Evolutionary conservation across 139 green algal genomes (phyloP).

Genomic region (Tetraselmis chui): DNA sequence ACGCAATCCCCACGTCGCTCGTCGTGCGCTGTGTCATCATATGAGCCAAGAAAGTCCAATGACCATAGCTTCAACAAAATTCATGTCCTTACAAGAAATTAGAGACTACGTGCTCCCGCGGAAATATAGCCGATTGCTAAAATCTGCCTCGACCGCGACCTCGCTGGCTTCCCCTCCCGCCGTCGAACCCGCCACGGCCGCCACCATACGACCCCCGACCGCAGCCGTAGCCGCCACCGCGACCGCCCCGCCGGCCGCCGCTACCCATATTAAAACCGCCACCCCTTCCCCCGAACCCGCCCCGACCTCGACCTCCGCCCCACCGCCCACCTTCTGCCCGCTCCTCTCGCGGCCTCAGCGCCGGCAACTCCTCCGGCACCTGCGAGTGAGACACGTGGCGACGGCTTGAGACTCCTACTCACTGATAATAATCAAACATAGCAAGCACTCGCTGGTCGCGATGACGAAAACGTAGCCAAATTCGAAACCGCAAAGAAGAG

Average conservation of each 20-base stretch:
- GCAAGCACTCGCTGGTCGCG: too few species aligned
- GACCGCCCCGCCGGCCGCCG: not conserved
- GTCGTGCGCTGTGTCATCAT: too few species aligned
- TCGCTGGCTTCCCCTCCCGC: slow-evolving; percentile 13
- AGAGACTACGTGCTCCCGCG: too few species aligned
- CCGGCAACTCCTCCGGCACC: slow-evolving; percentile 43
- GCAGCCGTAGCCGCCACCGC: slow-evolving; percentile 14
- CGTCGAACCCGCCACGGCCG: slow-evolving; percentile 9
- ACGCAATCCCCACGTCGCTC: too few species aligned
- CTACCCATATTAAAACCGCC: slow-evolving; percentile 1
- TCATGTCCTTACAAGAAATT: too few species aligned
- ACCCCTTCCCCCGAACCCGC: not conserved
- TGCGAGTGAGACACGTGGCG: slow-evolving; percentile 19
- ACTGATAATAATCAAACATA: slow-evolving; percentile 5
- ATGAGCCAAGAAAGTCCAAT: too few species aligned
- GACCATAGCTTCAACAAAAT: too few species aligned
- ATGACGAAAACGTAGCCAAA: too few species aligned
- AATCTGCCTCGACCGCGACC: not conserved
- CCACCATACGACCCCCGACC: slow-evolving; percentile 12
- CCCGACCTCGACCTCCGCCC: slow-evolving; percentile 16
- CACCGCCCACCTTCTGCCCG: slow-evolving; percentile 1
- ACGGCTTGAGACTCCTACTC: slow-evolving; percentile 7
- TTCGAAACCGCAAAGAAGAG: too few species aligned
- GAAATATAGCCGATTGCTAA: too few species aligned
- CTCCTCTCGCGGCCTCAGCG: slow-evolving; percentile 42